phyloP scores from a whole-genome alignment of 2,329 filamentous ascomycete genomes.

The Sporothrix brunneoviolacea region DNA sequence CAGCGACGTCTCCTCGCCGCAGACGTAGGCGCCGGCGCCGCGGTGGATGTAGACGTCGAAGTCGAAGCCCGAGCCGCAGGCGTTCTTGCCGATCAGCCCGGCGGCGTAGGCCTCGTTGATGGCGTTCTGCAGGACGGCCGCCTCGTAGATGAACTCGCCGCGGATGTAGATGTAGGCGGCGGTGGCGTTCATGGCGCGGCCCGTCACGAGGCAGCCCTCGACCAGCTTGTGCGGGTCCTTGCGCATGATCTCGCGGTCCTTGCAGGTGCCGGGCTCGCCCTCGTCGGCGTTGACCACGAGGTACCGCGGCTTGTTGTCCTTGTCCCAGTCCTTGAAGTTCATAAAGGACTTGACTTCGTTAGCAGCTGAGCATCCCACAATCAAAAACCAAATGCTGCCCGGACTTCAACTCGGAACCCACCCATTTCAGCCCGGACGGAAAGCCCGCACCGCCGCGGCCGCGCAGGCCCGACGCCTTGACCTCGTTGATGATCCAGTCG shows the following conservation, averaged over 20 bases:
- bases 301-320: conserved; percentile 92
- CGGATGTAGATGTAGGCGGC: conserved; percentile 99
- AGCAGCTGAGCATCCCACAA: conserved; percentile 6
- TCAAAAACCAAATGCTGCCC: background rate
- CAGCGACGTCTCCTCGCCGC: conserved; percentile 94
- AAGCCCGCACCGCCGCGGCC: conserved; percentile 97
- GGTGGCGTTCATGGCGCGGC: conserved; percentile 96
- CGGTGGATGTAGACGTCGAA: conserved; percentile 97
- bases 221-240: conserved; percentile 99
- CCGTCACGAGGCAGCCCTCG: conserved; percentile 92
- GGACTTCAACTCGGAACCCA: too few relatives aligned
- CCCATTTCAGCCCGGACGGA: conserved; percentile 98
- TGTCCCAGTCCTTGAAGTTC: conserved; percentile 99
- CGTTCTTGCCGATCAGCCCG: conserved; percentile 95
- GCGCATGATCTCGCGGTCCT: conserved; percentile 99
- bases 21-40: conserved; percentile 95
- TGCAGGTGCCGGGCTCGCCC: conserved; percentile 97
- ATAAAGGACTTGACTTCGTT: conserved; percentile 88
- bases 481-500: conserved; percentile 96
- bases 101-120: conserved; percentile 97
- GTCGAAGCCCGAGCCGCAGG: conserved; percentile 92
- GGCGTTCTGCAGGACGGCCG: conserved; percentile 83
- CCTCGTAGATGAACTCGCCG: conserved; percentile 96
- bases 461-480: conserved; percentile 92
- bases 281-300: conserved; percentile 98